phyloP scores from a whole-genome alignment of 2,329 filamentous ascomycete genomes.

The Aspergillus fumigatus region DNA sequence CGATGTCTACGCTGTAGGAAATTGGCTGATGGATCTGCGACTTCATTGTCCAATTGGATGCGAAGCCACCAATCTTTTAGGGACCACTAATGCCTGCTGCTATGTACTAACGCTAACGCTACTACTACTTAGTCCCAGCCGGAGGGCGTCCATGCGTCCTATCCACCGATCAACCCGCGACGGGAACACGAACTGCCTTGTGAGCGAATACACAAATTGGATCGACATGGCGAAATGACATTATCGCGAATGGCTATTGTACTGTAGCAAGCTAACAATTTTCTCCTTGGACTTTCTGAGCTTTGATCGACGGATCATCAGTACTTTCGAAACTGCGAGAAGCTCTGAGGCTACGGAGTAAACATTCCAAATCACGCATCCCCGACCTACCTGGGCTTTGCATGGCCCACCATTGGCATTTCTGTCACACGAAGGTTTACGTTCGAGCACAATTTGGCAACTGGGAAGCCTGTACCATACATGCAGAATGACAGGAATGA shows the following conservation, averaged over 20 bases:
- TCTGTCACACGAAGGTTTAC: background rate
- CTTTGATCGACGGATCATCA: background rate
- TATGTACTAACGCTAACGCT: no score
- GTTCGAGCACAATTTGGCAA: background rate
- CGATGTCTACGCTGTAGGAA: background rate
- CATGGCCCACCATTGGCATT: background rate
- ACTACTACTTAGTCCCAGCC: no score
- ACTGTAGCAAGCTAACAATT: background rate
- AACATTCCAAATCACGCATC: background rate
- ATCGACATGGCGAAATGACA: background rate
- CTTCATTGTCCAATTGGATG: background rate
- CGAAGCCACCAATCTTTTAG: background rate
- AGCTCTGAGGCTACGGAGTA: background rate
- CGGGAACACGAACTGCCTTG: background rate
- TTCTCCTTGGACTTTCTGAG: background rate
- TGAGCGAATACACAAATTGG: background rate
- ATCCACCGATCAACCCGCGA: background rate
- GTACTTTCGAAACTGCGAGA: background rate
- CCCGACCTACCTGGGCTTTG: background rate
- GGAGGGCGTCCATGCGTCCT: background rate
- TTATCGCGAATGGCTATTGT: background rate
- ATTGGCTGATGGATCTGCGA: background rate
- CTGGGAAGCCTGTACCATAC: background rate
- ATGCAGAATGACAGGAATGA: slow-evolving; percentile 26
- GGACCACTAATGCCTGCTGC: background rate